phyloP scores from a whole-genome alignment of 192 early-diverging fungal genomes.

The Mortierella claussenii region DNA sequence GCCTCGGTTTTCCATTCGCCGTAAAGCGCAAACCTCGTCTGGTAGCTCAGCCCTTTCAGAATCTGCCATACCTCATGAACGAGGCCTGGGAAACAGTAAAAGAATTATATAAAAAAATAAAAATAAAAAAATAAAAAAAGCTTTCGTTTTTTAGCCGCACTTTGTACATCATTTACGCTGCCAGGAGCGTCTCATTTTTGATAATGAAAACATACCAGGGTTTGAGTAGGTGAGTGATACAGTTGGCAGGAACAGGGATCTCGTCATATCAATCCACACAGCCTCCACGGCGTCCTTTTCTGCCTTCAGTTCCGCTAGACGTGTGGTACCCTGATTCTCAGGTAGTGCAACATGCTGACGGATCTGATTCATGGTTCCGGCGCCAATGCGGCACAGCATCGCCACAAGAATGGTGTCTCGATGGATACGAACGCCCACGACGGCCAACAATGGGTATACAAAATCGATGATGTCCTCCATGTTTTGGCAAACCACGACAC shows the following conservation, averaged over 20 bases:
- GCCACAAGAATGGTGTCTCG: constrained; percentile 33
- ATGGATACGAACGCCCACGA: constrained; percentile 56
- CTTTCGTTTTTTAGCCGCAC: too few species aligned
- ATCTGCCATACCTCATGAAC: constrained; percentile 73
- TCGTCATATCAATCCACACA: constrained; percentile 51
- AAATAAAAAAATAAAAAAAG: background rate
- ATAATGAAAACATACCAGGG: constrained; percentile 66
- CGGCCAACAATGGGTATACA: constrained; percentile 52
- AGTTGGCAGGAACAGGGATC: constrained; percentile 72
- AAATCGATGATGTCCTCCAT: constrained; percentile 41
- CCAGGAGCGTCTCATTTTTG: too few species aligned
- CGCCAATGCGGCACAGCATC: constrained; percentile 43
- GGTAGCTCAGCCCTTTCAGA: constrained; percentile 66
- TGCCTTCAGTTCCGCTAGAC: background rate
- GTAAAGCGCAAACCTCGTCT: constrained; percentile 76
- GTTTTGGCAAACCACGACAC: constrained; percentile 46
- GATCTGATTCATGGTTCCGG: constrained; percentile 15
- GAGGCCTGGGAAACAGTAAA: constrained; percentile 14
- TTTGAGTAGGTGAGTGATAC: constrained; percentile 71
- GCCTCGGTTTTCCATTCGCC: constrained; percentile 80
- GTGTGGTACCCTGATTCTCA: background rate
- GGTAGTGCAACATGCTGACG: background rate
- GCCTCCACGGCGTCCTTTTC: constrained; percentile 9
- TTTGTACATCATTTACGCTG: too few species aligned
- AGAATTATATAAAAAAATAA: background rate